A percentile compares a stretch with the other conserved stretches of the same genome.
These are phyloP conservation scores for Botryotinia convoluta DNA, from an alignment of 2,329 filamentous ascomycete species.

Conservation along the genomic window DNA sequence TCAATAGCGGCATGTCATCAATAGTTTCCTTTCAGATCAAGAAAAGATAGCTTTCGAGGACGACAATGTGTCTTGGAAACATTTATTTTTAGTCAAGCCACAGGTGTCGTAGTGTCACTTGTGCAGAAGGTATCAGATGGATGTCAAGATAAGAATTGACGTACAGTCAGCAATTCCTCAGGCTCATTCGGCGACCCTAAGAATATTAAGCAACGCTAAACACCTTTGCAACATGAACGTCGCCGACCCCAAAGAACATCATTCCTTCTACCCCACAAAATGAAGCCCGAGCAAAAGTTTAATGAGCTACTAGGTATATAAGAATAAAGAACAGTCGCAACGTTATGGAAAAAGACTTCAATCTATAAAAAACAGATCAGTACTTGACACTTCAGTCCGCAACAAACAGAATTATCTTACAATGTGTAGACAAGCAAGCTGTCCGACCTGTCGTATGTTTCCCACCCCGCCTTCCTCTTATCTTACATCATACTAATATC, in stretches of 20 bases:
- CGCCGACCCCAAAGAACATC: background rate
- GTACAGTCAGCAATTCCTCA: background rate
- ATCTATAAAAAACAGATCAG: background rate
- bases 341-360: background rate
- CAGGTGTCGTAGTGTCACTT: background rate
- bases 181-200: background rate
- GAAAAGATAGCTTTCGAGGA: background rate
- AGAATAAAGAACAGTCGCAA: background rate
- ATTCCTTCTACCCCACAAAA: background rate
- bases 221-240: background rate
- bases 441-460: slow-evolving; percentile 48
- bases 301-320: background rate
- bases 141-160: background rate
- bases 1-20: background rate
- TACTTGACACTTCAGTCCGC: background rate
- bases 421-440: slow-evolving; percentile 53
- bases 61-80: background rate
- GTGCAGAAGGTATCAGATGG: background rate
- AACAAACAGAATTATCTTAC: background rate
- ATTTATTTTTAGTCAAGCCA: background rate
- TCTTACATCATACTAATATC: slow-evolving; percentile 10
- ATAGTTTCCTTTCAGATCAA: background rate
- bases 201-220: background rate
- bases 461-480: slow-evolving; percentile 10
- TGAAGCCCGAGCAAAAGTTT: background rate